These are phyloP conservation scores for Russula sp. DNA, from an alignment of 768 basidiomycete species.

Conservation along the genomic window DNA sequence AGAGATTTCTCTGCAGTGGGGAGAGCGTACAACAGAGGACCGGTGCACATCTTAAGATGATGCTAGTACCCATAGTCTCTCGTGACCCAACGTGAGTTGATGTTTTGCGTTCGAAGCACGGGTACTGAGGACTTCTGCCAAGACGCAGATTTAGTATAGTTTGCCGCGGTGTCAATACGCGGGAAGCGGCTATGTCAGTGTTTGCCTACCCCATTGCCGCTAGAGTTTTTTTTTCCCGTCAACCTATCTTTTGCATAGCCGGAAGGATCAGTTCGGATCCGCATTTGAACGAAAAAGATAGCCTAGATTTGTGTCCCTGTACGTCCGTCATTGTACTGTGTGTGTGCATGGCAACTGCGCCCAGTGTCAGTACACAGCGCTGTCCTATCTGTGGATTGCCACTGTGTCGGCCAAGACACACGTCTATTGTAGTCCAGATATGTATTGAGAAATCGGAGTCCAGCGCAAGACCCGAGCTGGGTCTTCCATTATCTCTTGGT, in stretches of 20 bases:
- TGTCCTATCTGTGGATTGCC: neutral
- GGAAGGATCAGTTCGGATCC: no score
- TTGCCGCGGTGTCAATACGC: neutral
- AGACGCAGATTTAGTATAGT: no score
- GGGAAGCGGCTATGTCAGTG: neutral
- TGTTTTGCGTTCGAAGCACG: neutral
- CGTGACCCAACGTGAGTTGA: neutral
- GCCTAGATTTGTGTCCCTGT: neutral
- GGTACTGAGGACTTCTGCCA: neutral
- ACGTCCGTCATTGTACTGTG: neutral
- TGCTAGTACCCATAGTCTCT: neutral
- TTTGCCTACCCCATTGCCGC: neutral
- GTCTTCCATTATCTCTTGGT: no score
- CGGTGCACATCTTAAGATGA: neutral
- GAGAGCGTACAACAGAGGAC: neutral
- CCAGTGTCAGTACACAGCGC: neutral
- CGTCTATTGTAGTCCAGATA: no score
- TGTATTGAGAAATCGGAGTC: no score
- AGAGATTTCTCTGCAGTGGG: neutral
- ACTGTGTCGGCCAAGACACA: neutral
- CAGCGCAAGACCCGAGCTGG: no score
- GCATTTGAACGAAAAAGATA: no score
- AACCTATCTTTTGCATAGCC: neutral
- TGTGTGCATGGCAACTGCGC: neutral
- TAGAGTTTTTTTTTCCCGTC: neutral